A percentile compares a stretch with the other conserved stretches of the same genome.
Evolutionary conservation across 202 grass and related monocot species (phyloP).

Genomic region (Setaria italica): DNA sequence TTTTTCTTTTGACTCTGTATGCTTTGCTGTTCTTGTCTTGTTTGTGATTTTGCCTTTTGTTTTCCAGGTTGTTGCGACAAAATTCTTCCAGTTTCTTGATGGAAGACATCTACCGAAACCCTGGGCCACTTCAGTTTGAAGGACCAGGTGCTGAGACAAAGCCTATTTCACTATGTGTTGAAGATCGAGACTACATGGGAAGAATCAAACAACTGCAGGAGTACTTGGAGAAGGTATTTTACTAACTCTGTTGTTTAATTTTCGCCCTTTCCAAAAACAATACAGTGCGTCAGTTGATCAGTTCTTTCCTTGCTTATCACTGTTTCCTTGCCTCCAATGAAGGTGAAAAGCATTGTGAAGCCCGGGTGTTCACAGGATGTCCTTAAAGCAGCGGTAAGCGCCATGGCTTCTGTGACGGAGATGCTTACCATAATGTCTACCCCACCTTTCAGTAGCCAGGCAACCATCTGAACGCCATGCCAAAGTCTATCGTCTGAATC

Average conservation of each 20-base stretch:
- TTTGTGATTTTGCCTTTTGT: constrained; percentile 4
- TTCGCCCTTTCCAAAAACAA: background rate
- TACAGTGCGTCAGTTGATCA: background rate
- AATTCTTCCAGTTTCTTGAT: constrained; percentile 79
- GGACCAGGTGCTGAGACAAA: constrained; percentile 82
- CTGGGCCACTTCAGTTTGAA: constrained; percentile 90
- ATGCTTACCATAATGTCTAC: constrained; percentile 73
- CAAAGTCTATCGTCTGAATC: background rate
- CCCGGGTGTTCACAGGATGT: constrained; percentile 95
- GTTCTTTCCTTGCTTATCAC: background rate
- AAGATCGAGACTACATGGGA: constrained; percentile 99
- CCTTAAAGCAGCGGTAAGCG: constrained; percentile 79
- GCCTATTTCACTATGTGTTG: constrained; percentile 76
- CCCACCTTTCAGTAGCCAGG: constrained; percentile 45
- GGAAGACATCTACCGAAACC: constrained; percentile 98
- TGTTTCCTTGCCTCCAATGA: background rate
- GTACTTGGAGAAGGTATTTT: constrained; percentile 82
- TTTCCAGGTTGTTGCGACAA: constrained; percentile 73
- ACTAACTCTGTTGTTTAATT: constrained; percentile 12
- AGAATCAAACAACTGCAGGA: constrained; percentile 95
- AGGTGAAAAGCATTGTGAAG: constrained; percentile 98
- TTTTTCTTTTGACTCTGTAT: constrained; percentile 10
- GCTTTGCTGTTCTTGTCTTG: background rate
- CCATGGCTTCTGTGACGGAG: constrained; percentile 89
- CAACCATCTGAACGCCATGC: constrained; percentile 42